These are phyloP conservation scores for Polyplosphaeria fusca DNA, from an alignment of 495 filamentous ascomycete species.

Conservation along the genomic window DNA sequence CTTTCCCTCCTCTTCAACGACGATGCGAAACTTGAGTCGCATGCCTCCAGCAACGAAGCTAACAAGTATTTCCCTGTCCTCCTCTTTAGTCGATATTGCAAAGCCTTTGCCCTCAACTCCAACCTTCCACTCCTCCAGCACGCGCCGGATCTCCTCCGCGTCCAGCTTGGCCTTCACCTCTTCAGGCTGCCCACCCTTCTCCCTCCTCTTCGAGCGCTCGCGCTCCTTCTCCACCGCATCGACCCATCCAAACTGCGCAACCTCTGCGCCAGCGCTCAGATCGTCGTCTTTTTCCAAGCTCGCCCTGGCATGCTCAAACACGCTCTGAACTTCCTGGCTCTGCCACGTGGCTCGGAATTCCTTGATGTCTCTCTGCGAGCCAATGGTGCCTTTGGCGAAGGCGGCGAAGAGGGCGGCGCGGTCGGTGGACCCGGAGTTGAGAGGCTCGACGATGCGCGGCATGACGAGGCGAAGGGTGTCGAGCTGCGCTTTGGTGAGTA, in stretches of 20 bases:
- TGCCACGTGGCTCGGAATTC: conserved; percentile 25
- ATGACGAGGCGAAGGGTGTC: conserved; percentile 30
- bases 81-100: conserved; percentile 13
- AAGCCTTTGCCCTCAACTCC: conserved; percentile 11
- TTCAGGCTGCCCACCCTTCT: conserved; percentile 1
- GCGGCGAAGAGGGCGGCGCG: conserved; percentile 16
- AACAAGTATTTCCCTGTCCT: conserved; percentile 14
- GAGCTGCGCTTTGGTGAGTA: conserved; percentile 19
- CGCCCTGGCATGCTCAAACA: conserved; percentile 19
- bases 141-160: conserved; percentile 3
- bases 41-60: conserved; percentile 6
- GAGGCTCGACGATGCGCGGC: conserved; percentile 25
- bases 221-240: not conserved
- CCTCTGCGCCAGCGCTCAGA: conserved; percentile 3
- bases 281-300: conserved; percentile 17
- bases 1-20: conserved; percentile 13
- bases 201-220: not conserved
- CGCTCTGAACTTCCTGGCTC: conserved; percentile 13
- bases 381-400: conserved; percentile 21
- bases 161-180: not conserved
- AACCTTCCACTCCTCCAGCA: conserved; percentile 15
- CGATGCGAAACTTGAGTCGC: conserved; percentile 24
- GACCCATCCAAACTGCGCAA: conserved; percentile 30
- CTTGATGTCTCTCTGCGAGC: conserved; percentile 19
- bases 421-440: conserved; percentile 10